Percentiles rank a stretch among this genome's conserved stretches.
Evolutionary conservation across 495 filamentous ascomycete genomes (phyloP).

Genomic region (Penicillium simplicissimum): DNA sequence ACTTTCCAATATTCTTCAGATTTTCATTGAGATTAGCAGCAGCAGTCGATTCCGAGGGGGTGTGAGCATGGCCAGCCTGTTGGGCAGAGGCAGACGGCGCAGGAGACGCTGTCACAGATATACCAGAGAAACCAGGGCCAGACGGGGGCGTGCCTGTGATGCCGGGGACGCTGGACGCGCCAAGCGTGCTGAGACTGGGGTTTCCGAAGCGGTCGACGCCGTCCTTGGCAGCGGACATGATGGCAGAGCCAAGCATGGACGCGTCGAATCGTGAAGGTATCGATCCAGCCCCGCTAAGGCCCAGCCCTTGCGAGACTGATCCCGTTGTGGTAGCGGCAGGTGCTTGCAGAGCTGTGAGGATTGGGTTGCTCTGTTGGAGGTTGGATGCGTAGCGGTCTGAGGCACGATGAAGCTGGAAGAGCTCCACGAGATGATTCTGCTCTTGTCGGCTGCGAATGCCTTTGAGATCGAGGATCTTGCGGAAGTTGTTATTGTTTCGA

Average conservation of each 20-base stretch:
- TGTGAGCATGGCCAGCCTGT: conserved; percentile 20
- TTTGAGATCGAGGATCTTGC: conserved; percentile 92
- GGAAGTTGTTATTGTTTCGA: conserved; percentile 89
- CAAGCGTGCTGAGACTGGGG: conserved; percentile 34
- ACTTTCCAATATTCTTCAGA: conserved; percentile 91
- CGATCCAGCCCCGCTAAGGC: conserved; percentile 41
- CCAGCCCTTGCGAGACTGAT: conserved; percentile 44
- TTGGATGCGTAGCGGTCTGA: conserved; percentile 53
- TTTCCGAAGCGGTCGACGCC: conserved; percentile 85
- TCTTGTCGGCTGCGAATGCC: conserved; percentile 77
- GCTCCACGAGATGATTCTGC: conserved; percentile 78
- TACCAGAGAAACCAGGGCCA: conserved; percentile 15
- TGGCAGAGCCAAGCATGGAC: conserved; percentile 63
- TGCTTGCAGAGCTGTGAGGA: conserved; percentile 42
- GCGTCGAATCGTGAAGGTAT: conserved; percentile 70
- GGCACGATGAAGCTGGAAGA: conserved; percentile 81
- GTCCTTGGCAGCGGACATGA: conserved; percentile 85
- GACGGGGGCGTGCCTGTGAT: conserved; percentile 19
- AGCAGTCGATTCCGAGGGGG: conserved; percentile 30
- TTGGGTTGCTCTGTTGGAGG: conserved; percentile 46
- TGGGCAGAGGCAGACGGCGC: conserved; percentile 17
- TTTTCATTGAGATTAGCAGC: conserved; percentile 81
- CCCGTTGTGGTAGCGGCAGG: conserved; percentile 41
- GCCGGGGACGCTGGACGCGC: conserved; percentile 32
- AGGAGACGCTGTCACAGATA: conserved; percentile 25